Conservation (phyloP, 1,284 basidiomycete genomes). For the Cystodermella granulosa region DNA sequence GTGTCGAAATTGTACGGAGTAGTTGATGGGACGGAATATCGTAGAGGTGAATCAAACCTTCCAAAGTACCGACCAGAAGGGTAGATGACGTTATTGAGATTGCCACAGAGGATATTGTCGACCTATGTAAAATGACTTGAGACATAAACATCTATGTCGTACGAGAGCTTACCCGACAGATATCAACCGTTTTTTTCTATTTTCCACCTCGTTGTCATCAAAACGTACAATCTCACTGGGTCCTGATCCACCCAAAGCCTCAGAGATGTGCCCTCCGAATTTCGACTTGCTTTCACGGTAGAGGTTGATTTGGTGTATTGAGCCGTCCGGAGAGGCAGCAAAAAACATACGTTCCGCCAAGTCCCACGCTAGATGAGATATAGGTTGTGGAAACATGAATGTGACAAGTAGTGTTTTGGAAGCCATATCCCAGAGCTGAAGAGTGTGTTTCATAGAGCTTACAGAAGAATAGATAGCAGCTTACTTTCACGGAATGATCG, state of each 20-base stretch:
- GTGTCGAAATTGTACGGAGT: slow-evolving; percentile 71
- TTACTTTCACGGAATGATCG: slow-evolving; percentile 90
- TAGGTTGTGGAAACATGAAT: slow-evolving; percentile 74
- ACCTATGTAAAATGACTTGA: slow-evolving; percentile 37
- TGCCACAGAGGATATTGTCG: slow-evolving; percentile 65
- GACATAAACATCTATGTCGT: slow-evolving; percentile 9
- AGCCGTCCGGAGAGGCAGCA: slow-evolving; percentile 68
- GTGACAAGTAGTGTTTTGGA: slow-evolving; percentile 77
- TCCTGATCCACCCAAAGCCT: slow-evolving; percentile 75
- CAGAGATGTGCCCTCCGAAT: slow-evolving; percentile 45
- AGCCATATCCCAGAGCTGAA: slow-evolving; percentile 75
- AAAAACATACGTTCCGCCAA: slow-evolving; percentile 83
- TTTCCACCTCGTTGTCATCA: slow-evolving; percentile 45
- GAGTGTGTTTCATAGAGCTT: slow-evolving; percentile 9
- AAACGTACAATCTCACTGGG: slow-evolving; percentile 63
- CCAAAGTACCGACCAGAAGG: slow-evolving; percentile 68
- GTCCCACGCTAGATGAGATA: slow-evolving; percentile 73
- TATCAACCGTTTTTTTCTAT: slow-evolving; percentile 54
- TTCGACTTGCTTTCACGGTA: slow-evolving; percentile 60
- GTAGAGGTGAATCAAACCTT: slow-evolving; percentile 76
- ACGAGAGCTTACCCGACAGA: slow-evolving; percentile 64
- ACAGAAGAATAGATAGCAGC: slow-evolving; percentile 9
- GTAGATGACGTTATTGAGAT: slow-evolving; percentile 73
- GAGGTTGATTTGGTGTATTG: slow-evolving; percentile 75
- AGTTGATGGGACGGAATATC: slow-evolving; percentile 88